A percentile compares a stretch with the other conserved stretches of the same genome.
These are phyloP conservation scores for Pulveroboletus sp. DNA, from an alignment of 768 basidiomycete species.

Conservation along the genomic window DNA sequence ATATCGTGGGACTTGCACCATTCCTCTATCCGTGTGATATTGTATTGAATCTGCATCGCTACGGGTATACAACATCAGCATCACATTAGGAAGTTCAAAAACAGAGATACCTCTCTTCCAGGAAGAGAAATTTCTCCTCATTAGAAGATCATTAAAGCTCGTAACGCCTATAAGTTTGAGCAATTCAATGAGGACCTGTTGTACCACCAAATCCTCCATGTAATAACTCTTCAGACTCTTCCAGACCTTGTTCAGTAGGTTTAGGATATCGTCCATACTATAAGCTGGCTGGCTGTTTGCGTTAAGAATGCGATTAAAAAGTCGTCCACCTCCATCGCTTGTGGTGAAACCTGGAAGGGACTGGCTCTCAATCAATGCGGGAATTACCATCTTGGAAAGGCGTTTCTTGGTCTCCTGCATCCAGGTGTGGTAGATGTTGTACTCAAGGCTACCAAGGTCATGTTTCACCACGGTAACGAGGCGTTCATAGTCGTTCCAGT, in stretches of 20 bases:
- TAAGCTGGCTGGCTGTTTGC: conserved; percentile 84
- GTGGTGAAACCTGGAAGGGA: conserved; percentile 97
- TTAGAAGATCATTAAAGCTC: conserved; percentile 96
- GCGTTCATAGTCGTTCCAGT: conserved; percentile 96
- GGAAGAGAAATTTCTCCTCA: conserved; percentile 98
- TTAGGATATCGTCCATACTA: conserved; percentile 97
- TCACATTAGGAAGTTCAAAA: background rate
- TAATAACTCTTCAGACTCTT: conserved; percentile 98
- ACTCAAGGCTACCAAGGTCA: conserved; percentile 95
- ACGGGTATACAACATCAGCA: conserved; percentile 2
- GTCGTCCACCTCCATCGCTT: conserved; percentile 84
- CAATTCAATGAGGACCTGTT: conserved; percentile 92
- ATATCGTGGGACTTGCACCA: conserved; percentile 99
- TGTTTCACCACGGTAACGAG: conserved; percentile 98
- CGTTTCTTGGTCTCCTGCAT: conserved; percentile 98
- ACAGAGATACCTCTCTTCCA: conserved; percentile 89
- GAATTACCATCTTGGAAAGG: conserved; percentile 95
- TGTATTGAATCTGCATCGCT: conserved; percentile 99
- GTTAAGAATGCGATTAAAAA: conserved; percentile 91
- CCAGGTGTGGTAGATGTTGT: conserved; percentile 99
- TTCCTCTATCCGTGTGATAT: conserved; percentile 94
- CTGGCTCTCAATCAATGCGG: conserved; percentile 97
- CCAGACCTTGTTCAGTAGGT: conserved; percentile 96
- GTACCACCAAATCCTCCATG: conserved; percentile 94
- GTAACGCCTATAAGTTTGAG: conserved; percentile 94